Base-by-base conservation (phyloP, 345 rosid species). In the Populus tremula region DNA sequence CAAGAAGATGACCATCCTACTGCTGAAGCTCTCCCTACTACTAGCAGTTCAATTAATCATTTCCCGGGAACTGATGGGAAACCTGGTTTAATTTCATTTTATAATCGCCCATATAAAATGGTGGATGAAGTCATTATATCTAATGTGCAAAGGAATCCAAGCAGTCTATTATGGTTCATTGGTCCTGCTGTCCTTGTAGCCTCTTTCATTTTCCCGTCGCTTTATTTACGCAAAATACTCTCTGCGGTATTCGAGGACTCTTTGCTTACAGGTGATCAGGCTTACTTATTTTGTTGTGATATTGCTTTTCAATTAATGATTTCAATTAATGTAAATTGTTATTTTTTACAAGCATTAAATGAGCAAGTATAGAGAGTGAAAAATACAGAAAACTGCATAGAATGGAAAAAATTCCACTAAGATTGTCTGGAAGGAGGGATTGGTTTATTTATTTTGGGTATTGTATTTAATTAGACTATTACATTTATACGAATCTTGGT, bases 151-250 rank as follows among this genome's bases (percentile, higher is more conserved):
- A 87, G 72, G 70, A 88, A 85, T 70, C 79, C 76, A 77, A 91
- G 82, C 84, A 88, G 87, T 78, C 84, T 89, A 2, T 83, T 86
- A 77, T 95, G 99, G 98, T 85, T 95, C 82, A 47, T 88, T 38
- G 98, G 97, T 82, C 99, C 99, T 64, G 87, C 92, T 36, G 92
- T 92, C 85, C 92, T 95, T 70, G 99, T 95, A 56, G 88, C 94
- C 39, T 95, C 99, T 73, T 95, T 95, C 84, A 86, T 93, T 82
- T 79, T 95, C 77, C 98, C 99, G 33, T 92, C 98, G 2, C 85
- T 95, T 70, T 93, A 91, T 86, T 84, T 95, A 76, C 87, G 99
- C 69, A 84, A 79, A 74, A 85, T 95, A 67, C 88, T 95, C 74
- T 93, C 97, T n/a, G 82, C 89, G 35, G 83, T 93, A 73, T 95